A percentile compares a stretch with the other conserved stretches of the same genome.
These are phyloP conservation scores for Fusarium nelsonii DNA, from an alignment of 2,329 filamentous ascomycete genomes.

Conservation along the genomic window DNA sequence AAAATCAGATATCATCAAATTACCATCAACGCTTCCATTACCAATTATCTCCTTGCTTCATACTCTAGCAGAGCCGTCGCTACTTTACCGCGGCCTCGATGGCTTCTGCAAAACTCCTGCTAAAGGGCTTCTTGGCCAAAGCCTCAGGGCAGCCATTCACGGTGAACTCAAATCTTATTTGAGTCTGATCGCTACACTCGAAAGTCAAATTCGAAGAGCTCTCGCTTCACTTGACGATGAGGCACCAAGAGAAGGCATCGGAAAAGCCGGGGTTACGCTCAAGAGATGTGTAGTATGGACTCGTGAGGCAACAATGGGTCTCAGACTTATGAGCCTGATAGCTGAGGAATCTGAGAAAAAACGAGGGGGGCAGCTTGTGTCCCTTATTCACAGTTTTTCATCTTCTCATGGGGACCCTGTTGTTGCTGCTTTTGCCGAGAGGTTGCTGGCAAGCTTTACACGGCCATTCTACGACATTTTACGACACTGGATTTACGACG, in stretches of 20 bases:
- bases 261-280: slow-evolving; percentile 90
- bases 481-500: slow-evolving; percentile 97
- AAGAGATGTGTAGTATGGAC: slow-evolving; percentile 98
- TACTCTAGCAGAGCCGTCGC: slow-evolving; percentile 88
- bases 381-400: slow-evolving; percentile 92
- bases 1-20: slow-evolving; percentile 74
- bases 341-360: slow-evolving; percentile 87
- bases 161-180: slow-evolving; percentile 90
- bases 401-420: slow-evolving; percentile 95
- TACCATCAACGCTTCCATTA: slow-evolving; percentile 83
- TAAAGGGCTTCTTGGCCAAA: slow-evolving; percentile 90
- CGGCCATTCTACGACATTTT: slow-evolving; percentile 97
- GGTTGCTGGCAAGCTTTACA: slow-evolving; percentile 87
- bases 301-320: slow-evolving; percentile 93
- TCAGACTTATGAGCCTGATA: slow-evolving; percentile 93
- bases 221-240: slow-evolving; percentile 78
- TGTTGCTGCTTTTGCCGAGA: slow-evolving; percentile 91
- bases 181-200: slow-evolving; percentile 88
- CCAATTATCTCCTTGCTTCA: slow-evolving; percentile 90
- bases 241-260: slow-evolving; percentile 76
- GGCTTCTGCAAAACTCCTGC: slow-evolving; percentile 85
- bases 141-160: slow-evolving; percentile 86
- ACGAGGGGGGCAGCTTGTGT: slow-evolving; percentile 92
- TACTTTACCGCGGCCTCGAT: slow-evolving; percentile 87
- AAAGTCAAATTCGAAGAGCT: slow-evolving; percentile 89